Conservation (phyloP, 108 stramenopile genomes). For the Mayamaea pseudoterrestris region DNA sequence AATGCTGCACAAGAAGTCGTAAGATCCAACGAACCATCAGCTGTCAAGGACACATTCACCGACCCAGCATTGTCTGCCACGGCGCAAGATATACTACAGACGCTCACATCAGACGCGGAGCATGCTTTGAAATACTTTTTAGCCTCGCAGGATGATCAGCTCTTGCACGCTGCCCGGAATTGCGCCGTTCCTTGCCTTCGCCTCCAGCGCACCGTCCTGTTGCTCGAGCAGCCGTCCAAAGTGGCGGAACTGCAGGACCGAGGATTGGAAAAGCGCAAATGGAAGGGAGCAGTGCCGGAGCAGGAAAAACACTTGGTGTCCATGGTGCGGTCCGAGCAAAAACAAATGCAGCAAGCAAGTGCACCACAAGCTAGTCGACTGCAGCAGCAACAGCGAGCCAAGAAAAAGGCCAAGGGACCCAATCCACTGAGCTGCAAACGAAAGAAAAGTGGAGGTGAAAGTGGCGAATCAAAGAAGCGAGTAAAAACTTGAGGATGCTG, state of each 20-base stretch:
- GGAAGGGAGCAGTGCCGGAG: constrained; percentile 30
- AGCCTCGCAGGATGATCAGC: constrained; percentile 63
- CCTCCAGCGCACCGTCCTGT: constrained; percentile 49
- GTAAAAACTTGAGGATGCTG: too few relatives aligned
- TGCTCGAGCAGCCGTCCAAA: constrained; percentile 67
- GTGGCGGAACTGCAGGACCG: constrained; percentile 28
- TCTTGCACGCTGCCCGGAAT: constrained; percentile 37
- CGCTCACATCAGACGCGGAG: background rate
- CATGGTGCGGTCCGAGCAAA: constrained; percentile 17
- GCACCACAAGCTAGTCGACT: constrained; percentile 3
- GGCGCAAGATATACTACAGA: background rate
- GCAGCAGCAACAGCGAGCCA: constrained; percentile 22
- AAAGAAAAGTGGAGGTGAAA: too few relatives aligned
- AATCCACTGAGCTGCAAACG: constrained; percentile 76
- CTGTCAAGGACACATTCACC: background rate
- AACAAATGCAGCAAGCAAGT: constrained; percentile 5
- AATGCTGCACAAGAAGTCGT: background rate
- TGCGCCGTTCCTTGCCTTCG: constrained; percentile 47
- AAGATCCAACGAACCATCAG: background rate
- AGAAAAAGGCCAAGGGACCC: constrained; percentile 54
- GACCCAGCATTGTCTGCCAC: background rate
- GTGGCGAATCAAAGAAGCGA: too few relatives aligned
- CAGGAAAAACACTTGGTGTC: constrained; percentile 46
- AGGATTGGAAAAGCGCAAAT: constrained; percentile 40
- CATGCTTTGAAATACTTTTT: constrained; percentile 36